A percentile compares a stretch with the other conserved stretches of the same genome.
Conservation (phyloP, 371 early-diverging fungal species). For the Mortierella sp. region DNA sequence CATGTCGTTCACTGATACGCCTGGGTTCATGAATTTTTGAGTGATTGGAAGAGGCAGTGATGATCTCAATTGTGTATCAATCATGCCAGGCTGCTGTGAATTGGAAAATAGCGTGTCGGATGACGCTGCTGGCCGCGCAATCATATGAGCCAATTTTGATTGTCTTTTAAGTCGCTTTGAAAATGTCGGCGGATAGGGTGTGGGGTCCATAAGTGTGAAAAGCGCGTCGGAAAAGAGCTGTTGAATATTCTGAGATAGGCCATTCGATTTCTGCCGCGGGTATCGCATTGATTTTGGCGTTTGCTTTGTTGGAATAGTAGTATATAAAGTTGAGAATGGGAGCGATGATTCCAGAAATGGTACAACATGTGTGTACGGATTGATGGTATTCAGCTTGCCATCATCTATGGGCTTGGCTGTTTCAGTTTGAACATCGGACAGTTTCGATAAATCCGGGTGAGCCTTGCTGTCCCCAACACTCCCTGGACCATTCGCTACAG, state of each 20-base stretch:
- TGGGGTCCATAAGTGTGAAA: constrained; percentile 31
- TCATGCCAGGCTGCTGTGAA: constrained; percentile 25
- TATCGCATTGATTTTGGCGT: background rate
- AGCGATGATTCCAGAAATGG: constrained; percentile 65
- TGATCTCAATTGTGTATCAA: constrained; percentile 34
- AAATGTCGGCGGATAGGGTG: constrained; percentile 8
- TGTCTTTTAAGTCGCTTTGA: constrained; percentile 23
- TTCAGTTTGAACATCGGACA: background rate
- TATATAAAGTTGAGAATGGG: constrained; percentile 35
- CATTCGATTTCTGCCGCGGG: constrained; percentile 3
- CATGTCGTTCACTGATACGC: constrained; percentile 41
- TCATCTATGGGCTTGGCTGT: background rate
- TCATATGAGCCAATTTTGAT: constrained; percentile 24
- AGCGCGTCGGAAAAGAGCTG: constrained; percentile 48
- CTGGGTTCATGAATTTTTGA: constrained; percentile 45
- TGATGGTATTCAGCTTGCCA: constrained; percentile 18
- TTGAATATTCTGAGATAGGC: constrained; percentile 30
- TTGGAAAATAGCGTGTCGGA: constrained; percentile 40
- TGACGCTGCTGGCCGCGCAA: constrained; percentile 24
- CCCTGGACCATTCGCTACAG: constrained; percentile 6
- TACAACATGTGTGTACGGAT: constrained; percentile 67
- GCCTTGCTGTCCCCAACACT: background rate
- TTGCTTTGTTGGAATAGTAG: constrained; percentile 21
- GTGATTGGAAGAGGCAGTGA: constrained; percentile 32
- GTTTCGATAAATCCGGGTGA: constrained; percentile 14